Base-by-base conservation (phyloP, 2,329 filamentous ascomycete species). In the Ceratocystis cubensis region DNA sequence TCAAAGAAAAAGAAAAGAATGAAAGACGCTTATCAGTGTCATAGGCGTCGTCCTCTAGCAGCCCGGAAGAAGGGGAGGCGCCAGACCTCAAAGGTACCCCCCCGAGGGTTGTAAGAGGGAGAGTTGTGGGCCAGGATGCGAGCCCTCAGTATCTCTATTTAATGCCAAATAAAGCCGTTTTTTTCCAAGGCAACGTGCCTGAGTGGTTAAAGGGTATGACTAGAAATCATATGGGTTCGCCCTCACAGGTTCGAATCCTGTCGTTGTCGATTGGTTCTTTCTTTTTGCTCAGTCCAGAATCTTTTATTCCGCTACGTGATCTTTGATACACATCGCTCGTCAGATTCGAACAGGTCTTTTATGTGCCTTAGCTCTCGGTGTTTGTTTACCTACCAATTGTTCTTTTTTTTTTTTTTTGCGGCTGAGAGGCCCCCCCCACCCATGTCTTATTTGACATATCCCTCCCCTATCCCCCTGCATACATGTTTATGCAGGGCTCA, bases 131-230 rank as follows among this genome's bases (percentile, higher is more conserved):
- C 22, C 22, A 22, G 22, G 22, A 22, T 22, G 22, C 22, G 22
- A 22, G 22, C 22, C 22, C 22, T 22, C 22, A 22, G 22, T 22
- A 22, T 22, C 22, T 37, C 33, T 37, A 10, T 10, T 37, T 37
- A 37, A 10, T 37, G 1, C 33, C 0, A 37, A 37, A 10, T 37
- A 37, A 37, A 2, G 2, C 46, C 1, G 3, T 20, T 1, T 50
- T 6, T 1, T 22, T 22, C 22, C 20, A 13, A 50, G 65, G 65
- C 65, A 63, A 66, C 61, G 59, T 66, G 46, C 65, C 65, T 63
- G 65, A 66, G 65, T 66, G 65, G 65, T 66, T 66, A 66, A 66
- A 63, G 65, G 65, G 65, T 63, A 61, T 53, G 65, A 66, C 65
- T 63, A 63, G 65, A 66, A 66, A 63, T 66, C 65, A 63, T 53